Evolutionary conservation across 495 filamentous ascomycete genomes (phyloP), one percentile per base, ranked within the genome.

Genomic region (Pyronema omphalodes): DNA sequence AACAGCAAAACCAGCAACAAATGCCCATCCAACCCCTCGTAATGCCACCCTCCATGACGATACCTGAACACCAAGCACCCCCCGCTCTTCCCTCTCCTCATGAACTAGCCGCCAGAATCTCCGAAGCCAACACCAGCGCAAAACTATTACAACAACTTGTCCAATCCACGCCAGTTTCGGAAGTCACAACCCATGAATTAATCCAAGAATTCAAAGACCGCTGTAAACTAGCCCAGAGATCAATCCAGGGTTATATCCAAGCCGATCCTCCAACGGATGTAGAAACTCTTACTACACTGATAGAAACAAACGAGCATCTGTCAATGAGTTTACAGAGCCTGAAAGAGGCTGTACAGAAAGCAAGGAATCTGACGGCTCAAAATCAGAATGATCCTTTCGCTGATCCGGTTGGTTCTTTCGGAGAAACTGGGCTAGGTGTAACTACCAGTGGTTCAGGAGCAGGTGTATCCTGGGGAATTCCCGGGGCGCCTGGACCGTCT

Each of bases 251-350:
- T 17, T 96, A 93, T 69, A 94, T 96, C 69, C 70, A 80, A 37
- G 74, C 79, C 44, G 79, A 82, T 14, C 75, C 82, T 59, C 89
- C 89, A 0, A 60, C 77, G 0, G 91, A 99, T 62, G 87, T 89
- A 63, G 83, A 94, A 60, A 96, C 91, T 1, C 78, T 99, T 67
- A 77, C 87, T 56, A 88, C 80, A 15, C 69, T 99, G 45, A 93
- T 99, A 64, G 88, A 96, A 67, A 89, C 87, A 37, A 94, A 93
- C 63, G 93, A 96, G 61, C 80, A 86, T 62, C 71, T 98, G 15
- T 79, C 80, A 19, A 75, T 82, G 14, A 79, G 88, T 0, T 68
- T 87, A 7, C 87, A 77, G 52, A 79, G 84, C 51, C 83, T 95
- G 68, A 84, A 88, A 61, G 79, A 83, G 19, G 82, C 86, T 12